Conservation (phyloP, 2,329 filamentous ascomycete species). For the Grosmannia serpens region DNA sequence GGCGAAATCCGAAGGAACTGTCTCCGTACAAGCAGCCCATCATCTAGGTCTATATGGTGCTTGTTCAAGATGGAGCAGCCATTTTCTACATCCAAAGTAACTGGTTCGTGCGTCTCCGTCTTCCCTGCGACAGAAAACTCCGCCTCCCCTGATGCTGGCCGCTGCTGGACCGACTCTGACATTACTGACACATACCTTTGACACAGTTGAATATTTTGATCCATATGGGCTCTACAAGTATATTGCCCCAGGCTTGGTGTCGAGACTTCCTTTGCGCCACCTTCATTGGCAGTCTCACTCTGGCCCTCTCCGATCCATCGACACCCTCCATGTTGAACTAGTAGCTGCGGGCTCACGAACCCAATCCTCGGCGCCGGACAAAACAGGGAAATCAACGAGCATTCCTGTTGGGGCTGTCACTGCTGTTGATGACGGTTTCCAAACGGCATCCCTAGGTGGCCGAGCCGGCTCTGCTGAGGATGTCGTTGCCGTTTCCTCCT, state of each 20-base stretch:
- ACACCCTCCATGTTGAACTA: conserved; percentile 82
- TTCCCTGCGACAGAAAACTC: conserved; percentile 42
- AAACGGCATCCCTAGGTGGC: conserved; percentile 41
- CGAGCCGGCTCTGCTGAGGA: conserved; percentile 26
- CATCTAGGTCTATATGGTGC: background rate
- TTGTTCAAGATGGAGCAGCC: conserved; percentile 48
- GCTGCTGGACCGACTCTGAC: background rate
- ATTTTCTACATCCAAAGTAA: conserved; percentile 65
- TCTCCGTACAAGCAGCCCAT: background rate
- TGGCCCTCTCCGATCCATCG: conserved; percentile 83
- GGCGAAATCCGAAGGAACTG: conserved; percentile 13
- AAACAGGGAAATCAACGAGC: conserved; percentile 13
- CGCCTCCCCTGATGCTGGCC: conserved; percentile 5
- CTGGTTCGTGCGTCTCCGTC: conserved; percentile 38
- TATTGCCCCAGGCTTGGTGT: conserved; percentile 63
- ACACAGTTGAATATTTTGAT: conserved; percentile 85
- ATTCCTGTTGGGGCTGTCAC: conserved; percentile 18
- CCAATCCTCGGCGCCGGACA: conserved; percentile 14
- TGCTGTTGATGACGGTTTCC: conserved; percentile 46
- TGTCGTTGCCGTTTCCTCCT: conserved; percentile 22
- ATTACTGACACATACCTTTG: background rate
- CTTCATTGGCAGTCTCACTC: conserved; percentile 95
- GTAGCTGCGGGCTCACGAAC: conserved; percentile 47
- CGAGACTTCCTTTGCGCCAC: conserved; percentile 75
- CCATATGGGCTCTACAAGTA: conserved; percentile 80